phyloP scores from a whole-genome alignment of 305 asterid genomes.

The Striga hermonthica region DNA sequence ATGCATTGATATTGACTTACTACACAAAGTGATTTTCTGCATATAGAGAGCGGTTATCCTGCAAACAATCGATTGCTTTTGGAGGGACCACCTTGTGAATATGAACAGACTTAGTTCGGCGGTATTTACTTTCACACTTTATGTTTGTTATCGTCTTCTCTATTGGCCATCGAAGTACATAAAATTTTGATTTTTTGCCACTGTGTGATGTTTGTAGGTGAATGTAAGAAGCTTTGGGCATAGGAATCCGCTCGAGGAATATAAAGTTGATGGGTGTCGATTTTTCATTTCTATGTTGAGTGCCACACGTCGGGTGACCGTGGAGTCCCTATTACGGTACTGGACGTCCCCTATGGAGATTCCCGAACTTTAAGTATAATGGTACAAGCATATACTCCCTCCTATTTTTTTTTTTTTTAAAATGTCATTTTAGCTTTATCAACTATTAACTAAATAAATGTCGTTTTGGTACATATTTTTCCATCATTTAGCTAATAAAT shows the following conservation, averaged over 20 bases:
- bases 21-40: conserved; percentile 16
- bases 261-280: conserved; percentile 95
- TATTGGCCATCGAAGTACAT: neutral
- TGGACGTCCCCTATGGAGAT: conserved; percentile 96
- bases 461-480: too few relatives aligned
- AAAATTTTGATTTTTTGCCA: conserved; percentile 13
- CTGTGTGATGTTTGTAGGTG: conserved; percentile 49
- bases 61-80: conserved; percentile 90
- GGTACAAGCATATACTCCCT: too few relatives aligned
- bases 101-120: conserved; percentile 96
- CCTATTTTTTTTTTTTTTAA: too few relatives aligned
- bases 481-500: too few relatives aligned
- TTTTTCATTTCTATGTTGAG: conserved; percentile 97
- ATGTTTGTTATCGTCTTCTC: neutral
- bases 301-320: conserved; percentile 88
- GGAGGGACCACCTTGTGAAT: conserved; percentile 99
- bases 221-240: conserved; percentile 95
- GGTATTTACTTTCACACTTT: conserved; percentile 39
- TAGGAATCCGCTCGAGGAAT: conserved; percentile 95
- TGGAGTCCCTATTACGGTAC: conserved; percentile 73
- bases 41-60: conserved; percentile 80
- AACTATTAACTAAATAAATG: too few relatives aligned
- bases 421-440: too few relatives aligned
- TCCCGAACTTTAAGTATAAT: conserved; percentile 55
- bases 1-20: too few relatives aligned